Conservation (phyloP, 1,284 basidiomycete genomes). For the Ceratobasidium sp. region DNA sequence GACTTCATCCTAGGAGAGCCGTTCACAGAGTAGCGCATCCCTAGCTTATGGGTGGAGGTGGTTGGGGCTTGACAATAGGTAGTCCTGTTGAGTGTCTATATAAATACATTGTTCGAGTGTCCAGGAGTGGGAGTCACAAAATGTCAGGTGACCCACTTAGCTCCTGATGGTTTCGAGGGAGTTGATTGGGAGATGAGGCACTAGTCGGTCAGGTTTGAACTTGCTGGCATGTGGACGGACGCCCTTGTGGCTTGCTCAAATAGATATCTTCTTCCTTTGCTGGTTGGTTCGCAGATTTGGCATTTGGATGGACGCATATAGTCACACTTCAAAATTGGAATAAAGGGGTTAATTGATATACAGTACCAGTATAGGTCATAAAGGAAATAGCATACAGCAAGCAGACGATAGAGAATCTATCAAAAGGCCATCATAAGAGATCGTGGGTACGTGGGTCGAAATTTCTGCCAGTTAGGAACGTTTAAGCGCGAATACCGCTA, state of each 20-base stretch:
- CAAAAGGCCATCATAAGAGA: neutral
- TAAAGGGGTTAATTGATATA: neutral
- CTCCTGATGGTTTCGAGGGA: neutral
- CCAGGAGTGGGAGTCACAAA: neutral
- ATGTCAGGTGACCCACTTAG: neutral
- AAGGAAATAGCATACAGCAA: neutral
- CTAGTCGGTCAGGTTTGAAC: neutral
- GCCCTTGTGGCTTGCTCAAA: too few species aligned
- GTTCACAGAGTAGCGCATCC: conserved; percentile 32
- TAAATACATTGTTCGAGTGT: neutral
- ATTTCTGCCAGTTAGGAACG: neutral
- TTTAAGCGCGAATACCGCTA: conserved; percentile 38
- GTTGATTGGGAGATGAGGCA: neutral
- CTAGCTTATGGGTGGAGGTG: too few species aligned
- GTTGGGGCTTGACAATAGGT: neutral
- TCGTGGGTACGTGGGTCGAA: neutral
- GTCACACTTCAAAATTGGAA: neutral
- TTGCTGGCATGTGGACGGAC: too few species aligned
- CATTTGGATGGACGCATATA: neutral
- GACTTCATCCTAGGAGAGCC: conserved; percentile 13
- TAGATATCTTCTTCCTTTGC: too few species aligned
- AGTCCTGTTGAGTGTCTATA: neutral
- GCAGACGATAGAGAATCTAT: neutral
- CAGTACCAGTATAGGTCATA: neutral
- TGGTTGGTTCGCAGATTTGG: neutral